Base-by-base conservation (phyloP, 73 alveolate genomes). In the Paramecium bursaria region DNA sequence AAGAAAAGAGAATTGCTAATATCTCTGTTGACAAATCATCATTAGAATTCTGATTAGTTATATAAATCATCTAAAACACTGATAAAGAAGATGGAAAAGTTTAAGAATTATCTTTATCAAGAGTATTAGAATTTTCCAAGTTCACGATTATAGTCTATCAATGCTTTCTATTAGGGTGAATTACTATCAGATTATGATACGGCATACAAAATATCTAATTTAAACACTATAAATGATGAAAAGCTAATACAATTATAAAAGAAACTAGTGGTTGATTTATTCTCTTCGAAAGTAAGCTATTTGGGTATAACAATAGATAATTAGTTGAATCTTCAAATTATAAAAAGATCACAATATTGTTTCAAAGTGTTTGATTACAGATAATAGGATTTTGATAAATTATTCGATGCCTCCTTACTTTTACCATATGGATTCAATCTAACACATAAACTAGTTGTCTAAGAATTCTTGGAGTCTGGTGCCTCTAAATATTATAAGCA, bases 191-290 rank as follows among this genome's bases (percentile, higher is more conserved):
- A 67, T 67, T 67, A 67, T 67, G 33, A 39, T 39, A 30, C 42
- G 10, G 82, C 82, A n/a, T 67, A 21, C 44, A 67, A 67, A 67
- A 11, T 67, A 35, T 67, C 53, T 39, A 67, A 31, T 33, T 67
- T 67, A 1, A 67, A 44, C 19, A 67, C 82, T 15, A 67, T 67
- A 13, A 23, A 53, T 7, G 82, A 67, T 67, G 82, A 67, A 5
- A 67, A 67, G 44, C 5, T 67, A 14, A 35, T 67, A 7, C 33
- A 67, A 21, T 39, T 67, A 57, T 39, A 42, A 17, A 67, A 67
- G 39, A 67, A 35, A 19, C 22, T 67, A 10, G 44, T 39, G 44
- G 50, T 67, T 19, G 44, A 67, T 67, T 67, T 67, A 14, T 67
- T 67, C n/a, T n/a, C n/a, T n/a, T n/a, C n/a, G n/a, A n/a, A n/a